Evolutionary conservation across 768 basidiomycete species (phyloP), one percentile per base, ranked within the genome.

Genomic region (Holtermannia corniformis): DNA sequence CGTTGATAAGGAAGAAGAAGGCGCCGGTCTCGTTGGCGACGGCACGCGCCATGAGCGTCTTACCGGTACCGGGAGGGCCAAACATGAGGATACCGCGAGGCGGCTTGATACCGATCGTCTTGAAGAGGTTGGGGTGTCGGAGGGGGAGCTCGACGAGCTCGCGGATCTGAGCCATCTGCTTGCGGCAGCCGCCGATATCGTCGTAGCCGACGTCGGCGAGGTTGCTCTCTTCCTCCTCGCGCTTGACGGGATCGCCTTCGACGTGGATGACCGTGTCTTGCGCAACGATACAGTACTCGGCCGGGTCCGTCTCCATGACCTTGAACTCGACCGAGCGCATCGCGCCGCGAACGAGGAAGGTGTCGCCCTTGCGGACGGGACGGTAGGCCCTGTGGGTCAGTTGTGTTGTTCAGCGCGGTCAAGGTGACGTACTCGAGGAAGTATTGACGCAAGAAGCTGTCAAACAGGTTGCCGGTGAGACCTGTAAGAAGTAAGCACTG

Each of bases 1-100:
- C 95, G 69, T 97, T 99, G 76, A 99, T 99, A 47, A 97, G 77
- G 84, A 99, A 99, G 81, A 99, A 99, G 82, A 99, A 99, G 14
- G 95, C 95, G 47, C 95, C 95, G 23, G 95, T 99, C 75, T 99
- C 95, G 72, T 99, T 99, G 59, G 95, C 95, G 44, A 99, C 95
- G 5, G 95, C 95, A 63, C 95, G 85, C 48, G 95, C 95, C 93
- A 99, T 99, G 61, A 99, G 81, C 4, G 95, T 97, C 78, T 97
- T 99, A 79, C 95, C 95, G 20, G 93, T 97, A 78, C 95, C 95
- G 27, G 93, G 93, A 59, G 93, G 93, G 51, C 93, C 93, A 68
- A 81, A 99, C 89, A 99, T 86, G 61, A 99, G 84, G 67, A 99
- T 92, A 80, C 93, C 93, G 62, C 93, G 85, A 21, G 93, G 93